Percentiles rank a stretch among this genome's conserved stretches.
These are phyloP conservation scores for Triglochin maritima DNA, from an alignment of 106 monocot species.

Conservation along the genomic window DNA sequence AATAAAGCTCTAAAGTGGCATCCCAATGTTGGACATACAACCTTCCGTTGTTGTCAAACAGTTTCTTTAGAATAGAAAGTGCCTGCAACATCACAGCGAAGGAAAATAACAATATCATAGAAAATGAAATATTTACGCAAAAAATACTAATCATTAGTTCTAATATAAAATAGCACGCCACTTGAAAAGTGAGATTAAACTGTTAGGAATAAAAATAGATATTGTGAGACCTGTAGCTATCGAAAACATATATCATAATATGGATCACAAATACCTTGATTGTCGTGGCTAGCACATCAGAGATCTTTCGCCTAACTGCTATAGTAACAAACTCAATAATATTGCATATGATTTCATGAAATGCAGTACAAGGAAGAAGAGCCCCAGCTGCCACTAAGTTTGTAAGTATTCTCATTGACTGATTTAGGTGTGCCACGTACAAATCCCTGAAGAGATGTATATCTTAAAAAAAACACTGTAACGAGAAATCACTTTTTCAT, in stretches of 20 bases:
- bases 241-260: neutral
- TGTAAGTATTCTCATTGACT: slow-evolving; percentile 59
- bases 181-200: too few relatives aligned
- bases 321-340: slow-evolving; percentile 53
- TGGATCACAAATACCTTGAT: slow-evolving; percentile 39
- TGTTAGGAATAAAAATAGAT: too few relatives aligned
- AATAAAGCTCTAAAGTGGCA: slow-evolving; percentile 51
- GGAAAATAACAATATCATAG: neutral
- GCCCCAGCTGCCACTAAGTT: slow-evolving; percentile 58
- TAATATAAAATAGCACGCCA: too few relatives aligned
- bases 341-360: slow-evolving; percentile 49
- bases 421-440: slow-evolving; percentile 46
- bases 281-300: slow-evolving; percentile 44
- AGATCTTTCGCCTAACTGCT: slow-evolving; percentile 36
- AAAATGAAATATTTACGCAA: too few relatives aligned
- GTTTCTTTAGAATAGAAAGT: slow-evolving; percentile 55
- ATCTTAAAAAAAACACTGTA: too few relatives aligned
- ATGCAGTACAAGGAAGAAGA: slow-evolving; percentile 35
- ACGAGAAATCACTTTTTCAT: too few relatives aligned
- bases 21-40: slow-evolving; percentile 48
- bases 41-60: slow-evolving; percentile 52
- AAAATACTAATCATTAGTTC: too few relatives aligned
- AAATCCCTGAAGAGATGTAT: slow-evolving; percentile 38
- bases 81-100: slow-evolving; percentile 33
- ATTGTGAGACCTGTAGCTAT: neutral